These are phyloP conservation scores for Scleroderma bovista DNA, from an alignment of 768 basidiomycete genomes.

Conservation along the genomic window DNA sequence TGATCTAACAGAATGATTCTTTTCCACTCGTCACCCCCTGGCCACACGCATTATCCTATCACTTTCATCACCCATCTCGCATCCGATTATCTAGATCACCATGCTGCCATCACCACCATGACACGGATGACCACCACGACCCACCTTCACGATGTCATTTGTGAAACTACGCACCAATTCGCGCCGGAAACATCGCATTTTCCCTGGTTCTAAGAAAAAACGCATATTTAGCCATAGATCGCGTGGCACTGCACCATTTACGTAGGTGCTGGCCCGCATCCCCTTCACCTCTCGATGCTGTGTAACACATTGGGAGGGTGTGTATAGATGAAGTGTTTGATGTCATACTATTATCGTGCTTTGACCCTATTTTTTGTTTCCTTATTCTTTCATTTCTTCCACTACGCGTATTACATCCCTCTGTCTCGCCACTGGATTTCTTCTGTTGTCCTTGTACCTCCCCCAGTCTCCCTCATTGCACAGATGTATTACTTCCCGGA, in stretches of 20 bases:
- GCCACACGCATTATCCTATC: slow-evolving; percentile 7
- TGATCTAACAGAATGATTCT: slow-evolving; percentile 7
- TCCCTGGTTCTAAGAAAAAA: no score
- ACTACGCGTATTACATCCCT: not conserved
- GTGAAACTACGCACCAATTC: not conserved
- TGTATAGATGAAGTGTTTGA: not conserved
- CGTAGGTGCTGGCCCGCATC: not conserved
- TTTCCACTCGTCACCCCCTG: not conserved
- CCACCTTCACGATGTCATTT: not conserved
- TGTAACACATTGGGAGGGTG: not conserved
- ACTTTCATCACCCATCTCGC: slow-evolving; percentile 12
- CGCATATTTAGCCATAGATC: not conserved
- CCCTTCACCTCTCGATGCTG: not conserved
- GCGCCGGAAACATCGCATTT: not conserved
- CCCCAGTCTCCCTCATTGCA: not conserved
- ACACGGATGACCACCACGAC: not conserved
- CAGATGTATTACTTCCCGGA: slow-evolving; percentile 12
- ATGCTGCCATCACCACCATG: not conserved
- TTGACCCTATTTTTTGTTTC: not conserved
- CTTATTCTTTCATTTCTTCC: not conserved
- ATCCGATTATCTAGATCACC: not conserved
- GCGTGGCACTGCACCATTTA: not conserved
- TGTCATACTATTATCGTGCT: not conserved
- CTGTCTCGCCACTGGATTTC: not conserved
- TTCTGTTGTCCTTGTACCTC: not conserved